Evolutionary conservation across 2,329 filamentous ascomycete genomes (phyloP).

Genomic region (Penicillium griseofulvum): DNA sequence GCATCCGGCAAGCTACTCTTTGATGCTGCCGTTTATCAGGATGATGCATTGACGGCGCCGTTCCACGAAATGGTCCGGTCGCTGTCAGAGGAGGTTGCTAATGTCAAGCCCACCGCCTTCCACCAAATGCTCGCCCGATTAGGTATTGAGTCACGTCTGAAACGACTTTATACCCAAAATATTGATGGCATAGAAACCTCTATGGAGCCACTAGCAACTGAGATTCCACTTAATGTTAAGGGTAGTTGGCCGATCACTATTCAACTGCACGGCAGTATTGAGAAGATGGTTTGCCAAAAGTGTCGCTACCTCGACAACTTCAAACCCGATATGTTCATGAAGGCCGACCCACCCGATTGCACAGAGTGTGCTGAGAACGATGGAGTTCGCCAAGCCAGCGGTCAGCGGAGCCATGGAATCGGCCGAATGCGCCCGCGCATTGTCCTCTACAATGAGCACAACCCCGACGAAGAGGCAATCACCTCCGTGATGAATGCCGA

Average conservation of each 20-base stretch:
- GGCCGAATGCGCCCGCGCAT: constrained; percentile 87
- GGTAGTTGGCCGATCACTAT: constrained; percentile 91
- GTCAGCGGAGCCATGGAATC: constrained; percentile 90
- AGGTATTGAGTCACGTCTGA: constrained; percentile 77
- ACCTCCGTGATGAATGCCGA: constrained; percentile 86
- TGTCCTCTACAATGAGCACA: constrained; percentile 95
- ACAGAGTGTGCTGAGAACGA: constrained; percentile 71
- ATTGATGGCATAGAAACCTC: constrained; percentile 92
- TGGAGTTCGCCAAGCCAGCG: constrained; percentile 69
- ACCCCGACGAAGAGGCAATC: constrained; percentile 94
- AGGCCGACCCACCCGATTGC: constrained; percentile 80
- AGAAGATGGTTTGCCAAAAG: constrained; percentile 97
- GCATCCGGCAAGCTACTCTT: constrained; percentile 93
- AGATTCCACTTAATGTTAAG: constrained; percentile 76
- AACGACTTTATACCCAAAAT: constrained; percentile 94
- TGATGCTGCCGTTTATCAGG: constrained; percentile 95
- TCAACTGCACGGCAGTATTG: constrained; percentile 87
- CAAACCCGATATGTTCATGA: constrained; percentile 74
- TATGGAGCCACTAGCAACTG: constrained; percentile 74
- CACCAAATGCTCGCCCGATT: constrained; percentile 91
- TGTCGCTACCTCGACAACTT: constrained; percentile 76
- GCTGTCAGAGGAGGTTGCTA: constrained; percentile 73
- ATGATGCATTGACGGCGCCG: constrained; percentile 79
- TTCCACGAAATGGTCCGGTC: constrained; percentile 97
- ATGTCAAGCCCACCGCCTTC: constrained; percentile 79